Base-by-base conservation (phyloP, 2,329 filamentous ascomycete genomes). In the Neofusicoccum cordaticola region DNA sequence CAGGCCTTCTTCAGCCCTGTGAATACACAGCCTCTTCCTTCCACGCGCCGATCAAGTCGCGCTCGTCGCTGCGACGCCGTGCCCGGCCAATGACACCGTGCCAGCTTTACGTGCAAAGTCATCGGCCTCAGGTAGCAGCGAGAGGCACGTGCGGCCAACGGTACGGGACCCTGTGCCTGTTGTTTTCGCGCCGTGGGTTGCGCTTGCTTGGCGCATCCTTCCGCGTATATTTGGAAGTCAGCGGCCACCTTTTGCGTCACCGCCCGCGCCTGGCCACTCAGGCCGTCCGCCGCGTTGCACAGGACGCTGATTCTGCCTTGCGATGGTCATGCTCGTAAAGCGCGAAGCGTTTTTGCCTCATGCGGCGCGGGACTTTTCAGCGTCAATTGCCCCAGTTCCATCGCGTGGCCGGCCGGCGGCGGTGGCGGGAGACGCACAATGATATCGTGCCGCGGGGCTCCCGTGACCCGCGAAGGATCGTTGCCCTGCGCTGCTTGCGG, bases 11-110 rank as follows among this genome's bases (percentile, higher is more conserved):
- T 60, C 56, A 60, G 56, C 56, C 56, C 42, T 60, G 42, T 37
- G 56, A 6, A 35, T 37, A 60, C 56, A 60, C 56, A 60, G 56
- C 56, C 56, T 48, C 56, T 47, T 60, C 56, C 56, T 60, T 60
- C 42, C n/a, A 47, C 13, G 42, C 41, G 53, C 39, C 39, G 53
- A 58, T 60, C 56, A 45, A 56, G 1, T 31, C 27, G 27, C 27
- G 27, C 27, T 31, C 27, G 27, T 7, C 27, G 27, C 27, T 22
- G 8, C 15, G 15, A 17, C 41, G 13, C 22, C 41, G 8, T 35
- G 17, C 12, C 22, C 53, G 42, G 31, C 31, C 15, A 57, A 37
- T 11, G 31, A 11, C 17, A 15, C 3, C 11, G 11, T 1, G 52
- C 19, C 35, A 57, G 53, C 42, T 45, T 47, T 22, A 47, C 41